These are phyloP conservation scores for Penicillium maclennaniae DNA, from an alignment of 495 filamentous ascomycete species.

Conservation along the genomic window DNA sequence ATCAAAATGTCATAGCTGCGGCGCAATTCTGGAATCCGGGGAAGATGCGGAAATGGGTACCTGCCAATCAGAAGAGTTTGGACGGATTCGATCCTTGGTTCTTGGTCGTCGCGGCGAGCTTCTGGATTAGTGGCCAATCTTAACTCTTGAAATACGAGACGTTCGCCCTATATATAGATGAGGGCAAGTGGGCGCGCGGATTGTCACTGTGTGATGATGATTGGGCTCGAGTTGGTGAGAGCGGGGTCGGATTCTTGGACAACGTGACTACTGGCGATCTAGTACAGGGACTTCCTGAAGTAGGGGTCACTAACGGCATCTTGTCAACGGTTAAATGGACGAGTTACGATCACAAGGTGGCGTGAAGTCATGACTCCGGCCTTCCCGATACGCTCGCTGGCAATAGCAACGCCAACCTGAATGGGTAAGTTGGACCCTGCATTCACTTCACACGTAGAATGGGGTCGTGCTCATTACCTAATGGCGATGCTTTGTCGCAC, in stretches of 20 bases:
- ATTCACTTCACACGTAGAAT: background rate
- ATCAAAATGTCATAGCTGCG: background rate
- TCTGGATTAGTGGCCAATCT: no score
- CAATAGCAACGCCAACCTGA: no score
- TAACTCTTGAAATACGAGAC: no score
- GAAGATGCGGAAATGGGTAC: background rate
- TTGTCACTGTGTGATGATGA: background rate
- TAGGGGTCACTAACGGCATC: background rate
- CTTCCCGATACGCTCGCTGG: no score
- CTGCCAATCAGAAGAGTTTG: background rate
- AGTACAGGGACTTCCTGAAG: background rate
- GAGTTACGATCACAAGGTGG: background rate
- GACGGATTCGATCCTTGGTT: background rate
- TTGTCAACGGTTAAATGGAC: background rate
- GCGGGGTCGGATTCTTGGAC: background rate
- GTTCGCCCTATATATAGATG: background rate
- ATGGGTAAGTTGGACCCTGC: no score
- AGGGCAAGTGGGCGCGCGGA: background rate
- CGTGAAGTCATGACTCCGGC: background rate
- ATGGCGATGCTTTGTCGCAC: background rate
- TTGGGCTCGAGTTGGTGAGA: background rate
- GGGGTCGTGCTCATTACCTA: background rate
- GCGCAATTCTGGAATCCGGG: background rate
- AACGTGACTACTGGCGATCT: background rate
- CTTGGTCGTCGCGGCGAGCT: no score